Percentiles rank a stretch among this genome's conserved stretches.
Conservation (phyloP, 805 yeast species). For the Zygosaccharomyces bailii region DNA sequence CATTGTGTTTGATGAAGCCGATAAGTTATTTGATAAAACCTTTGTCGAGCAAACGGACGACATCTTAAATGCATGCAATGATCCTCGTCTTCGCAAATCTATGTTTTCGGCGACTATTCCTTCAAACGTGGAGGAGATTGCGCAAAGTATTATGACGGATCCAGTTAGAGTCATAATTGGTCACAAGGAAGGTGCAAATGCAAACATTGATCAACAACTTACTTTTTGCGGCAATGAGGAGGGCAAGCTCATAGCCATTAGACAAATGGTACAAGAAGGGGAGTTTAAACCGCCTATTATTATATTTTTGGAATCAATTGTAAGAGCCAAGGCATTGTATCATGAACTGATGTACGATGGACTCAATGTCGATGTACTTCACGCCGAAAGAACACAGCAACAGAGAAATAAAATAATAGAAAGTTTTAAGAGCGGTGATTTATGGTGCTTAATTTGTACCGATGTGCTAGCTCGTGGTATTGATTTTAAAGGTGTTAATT, state of each 20-base stretch:
- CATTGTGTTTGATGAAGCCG: conserved; percentile 92
- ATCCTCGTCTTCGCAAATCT: conserved; percentile 56
- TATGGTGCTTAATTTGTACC: conserved; percentile 95
- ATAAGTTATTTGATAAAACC: conserved; percentile 80
- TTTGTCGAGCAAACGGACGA: conserved; percentile 90
- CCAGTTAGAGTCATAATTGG: conserved; percentile 88
- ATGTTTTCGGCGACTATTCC: conserved; percentile 96
- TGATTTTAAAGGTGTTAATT: conserved; percentile 91
- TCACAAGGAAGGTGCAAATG: conserved; percentile 88
- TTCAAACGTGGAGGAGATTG: conserved; percentile 85
- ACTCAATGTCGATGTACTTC: conserved; percentile 90
- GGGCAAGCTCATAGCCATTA: conserved; percentile 88
- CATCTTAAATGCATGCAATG: conserved; percentile 48
- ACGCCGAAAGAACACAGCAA: conserved; percentile 85
- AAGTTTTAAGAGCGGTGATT: conserved; percentile 80
- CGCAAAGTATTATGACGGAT: conserved; percentile 75
- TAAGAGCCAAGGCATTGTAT: conserved; percentile 91
- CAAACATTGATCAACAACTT: conserved; percentile 75
- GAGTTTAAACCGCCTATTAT: conserved; percentile 90
- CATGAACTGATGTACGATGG: conserved; percentile 91
- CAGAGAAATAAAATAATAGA: conserved; percentile 86
- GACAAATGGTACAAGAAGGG: conserved; percentile 81
- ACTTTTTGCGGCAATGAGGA: conserved; percentile 89
- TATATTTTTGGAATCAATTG: conserved; percentile 85
- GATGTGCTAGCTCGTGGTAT: conserved; percentile 96